These are phyloP conservation scores for Onygena corvina DNA, from an alignment of 2,329 filamentous ascomycete genomes.

Conservation along the genomic window DNA sequence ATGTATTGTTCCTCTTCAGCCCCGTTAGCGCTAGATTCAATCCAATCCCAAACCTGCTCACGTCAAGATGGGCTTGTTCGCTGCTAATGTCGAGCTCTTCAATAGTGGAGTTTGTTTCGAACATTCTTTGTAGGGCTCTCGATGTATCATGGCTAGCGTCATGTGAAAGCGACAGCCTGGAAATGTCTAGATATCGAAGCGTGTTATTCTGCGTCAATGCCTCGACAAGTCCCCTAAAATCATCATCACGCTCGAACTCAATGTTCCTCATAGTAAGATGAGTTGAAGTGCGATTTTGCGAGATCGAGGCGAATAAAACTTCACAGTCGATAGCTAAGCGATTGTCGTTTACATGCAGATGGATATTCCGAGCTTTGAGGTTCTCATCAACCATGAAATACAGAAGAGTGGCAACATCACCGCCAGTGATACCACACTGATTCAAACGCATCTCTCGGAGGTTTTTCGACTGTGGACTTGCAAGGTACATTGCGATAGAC, in stretches of 20 bases:
- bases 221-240: conserved; percentile 51
- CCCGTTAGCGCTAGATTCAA: conserved; percentile 55
- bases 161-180: conserved; percentile 56
- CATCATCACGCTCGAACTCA: conserved; percentile 53
- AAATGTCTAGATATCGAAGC: conserved; percentile 54
- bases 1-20: conserved; percentile 49
- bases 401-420: conserved; percentile 53
- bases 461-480: conserved; percentile 47
- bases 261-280: conserved; percentile 56
- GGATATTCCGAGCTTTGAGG: conserved; percentile 44
- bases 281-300: conserved; percentile 46
- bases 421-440: conserved; percentile 53
- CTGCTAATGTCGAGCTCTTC: conserved; percentile 59
- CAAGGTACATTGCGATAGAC: conserved; percentile 52
- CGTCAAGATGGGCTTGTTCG: conserved; percentile 59
- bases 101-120: conserved; percentile 54
- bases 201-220: conserved; percentile 52
- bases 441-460: conserved; percentile 53
- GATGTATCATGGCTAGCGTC: conserved; percentile 58
- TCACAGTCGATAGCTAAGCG: conserved; percentile 35
- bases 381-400: conserved; percentile 47
- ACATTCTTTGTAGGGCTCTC: conserved; percentile 49
- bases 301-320: conserved; percentile 34
- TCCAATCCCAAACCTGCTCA: conserved; percentile 55
- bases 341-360: conserved; percentile 56